Conservation (phyloP, 345 rosid genomes). For the Lepidium didymum region DNA sequence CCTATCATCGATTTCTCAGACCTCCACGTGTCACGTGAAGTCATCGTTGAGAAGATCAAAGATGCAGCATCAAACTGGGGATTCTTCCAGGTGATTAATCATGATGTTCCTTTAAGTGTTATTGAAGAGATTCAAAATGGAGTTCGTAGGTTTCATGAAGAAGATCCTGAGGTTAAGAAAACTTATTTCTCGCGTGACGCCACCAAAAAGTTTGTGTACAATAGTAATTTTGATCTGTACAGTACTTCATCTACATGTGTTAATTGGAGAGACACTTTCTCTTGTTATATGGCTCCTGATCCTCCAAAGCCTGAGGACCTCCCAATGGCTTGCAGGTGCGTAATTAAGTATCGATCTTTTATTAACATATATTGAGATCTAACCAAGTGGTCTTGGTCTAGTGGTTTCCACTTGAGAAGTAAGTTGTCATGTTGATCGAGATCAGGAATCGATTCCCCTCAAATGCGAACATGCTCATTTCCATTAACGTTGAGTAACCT, state of each 20-base stretch:
- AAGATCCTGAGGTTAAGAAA: slow-evolving; percentile 31
- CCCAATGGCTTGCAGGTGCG: slow-evolving; percentile 39
- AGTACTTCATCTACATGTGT: slow-evolving; percentile 17
- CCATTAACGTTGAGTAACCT: neutral
- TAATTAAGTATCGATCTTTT: no score
- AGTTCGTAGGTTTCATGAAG: slow-evolving; percentile 33
- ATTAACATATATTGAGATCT: no score
- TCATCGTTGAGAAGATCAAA: slow-evolving; percentile 15
- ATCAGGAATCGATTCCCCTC: no score
- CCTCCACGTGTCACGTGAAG: neutral
- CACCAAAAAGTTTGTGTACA: slow-evolving; percentile 18
- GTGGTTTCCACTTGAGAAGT: no score
- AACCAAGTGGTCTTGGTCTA: no score
- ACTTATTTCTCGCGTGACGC: slow-evolving; percentile 29
- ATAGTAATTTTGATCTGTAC: slow-evolving; percentile 36
- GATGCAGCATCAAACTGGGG: slow-evolving; percentile 37
- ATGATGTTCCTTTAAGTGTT: slow-evolving; percentile 30
- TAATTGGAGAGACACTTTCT: slow-evolving; percentile 39
- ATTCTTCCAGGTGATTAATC: slow-evolving; percentile 44
- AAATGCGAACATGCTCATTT: no score
- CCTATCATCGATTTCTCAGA: slow-evolving; percentile 38
- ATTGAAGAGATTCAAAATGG: slow-evolving; percentile 35
- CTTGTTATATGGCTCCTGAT: slow-evolving; percentile 34
- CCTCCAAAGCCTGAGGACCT: slow-evolving; percentile 35
- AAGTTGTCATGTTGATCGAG: no score